Evolutionary conservation across 2,329 filamentous ascomycete species (phyloP), one percentile per base, ranked within the genome.

Genomic region (Gliomastix tumulicola): DNA sequence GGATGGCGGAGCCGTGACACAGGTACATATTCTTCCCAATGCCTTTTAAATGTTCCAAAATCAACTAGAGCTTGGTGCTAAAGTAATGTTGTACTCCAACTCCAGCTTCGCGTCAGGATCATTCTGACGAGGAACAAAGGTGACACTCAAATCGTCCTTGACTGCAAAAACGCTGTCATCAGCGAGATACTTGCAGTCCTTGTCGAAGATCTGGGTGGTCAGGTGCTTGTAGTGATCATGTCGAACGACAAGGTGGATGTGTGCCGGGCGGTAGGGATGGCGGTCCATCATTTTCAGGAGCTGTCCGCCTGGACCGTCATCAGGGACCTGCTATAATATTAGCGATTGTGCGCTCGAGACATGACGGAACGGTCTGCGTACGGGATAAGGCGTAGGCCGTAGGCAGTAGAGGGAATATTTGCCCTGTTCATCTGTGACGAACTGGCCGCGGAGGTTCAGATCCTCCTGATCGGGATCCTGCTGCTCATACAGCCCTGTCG

Each of bases 181-280:
- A 6, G 47, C 47, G 17, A 86, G 63, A 47, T 84, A 79, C 43
- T 73, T 68, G 56, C 79, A 77, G 42, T 75, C 68, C 39, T 68
- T 64, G 54, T 88, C 83, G 53, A 88, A 90, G 38, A 92, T 79
- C 56, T 92, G 85, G 2, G 70, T 73, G 0, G 81, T 83, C 33
- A 94, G 70, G 0, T 80, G 68, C 49, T 78, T 82, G 63, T 82
- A 79, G 7, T 72, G 73, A 3, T 27, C 10, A 3, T 2, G 3
- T 5, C 7, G n/a, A 13, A 34, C 12, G 54, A 76, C 70, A 46
- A 79, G 69, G 50, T 80, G 76, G 34, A 80, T 70, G 46, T 80
- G 76, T 4, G 74, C 75, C 3, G 76, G 76, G 12, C 76, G 63
- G 54, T 63, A 75, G 12, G 70, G 63, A 43, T 75, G 71, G 21